Conservation (phyloP, 148 eudicot species). For the Silene latifolia region DNA sequence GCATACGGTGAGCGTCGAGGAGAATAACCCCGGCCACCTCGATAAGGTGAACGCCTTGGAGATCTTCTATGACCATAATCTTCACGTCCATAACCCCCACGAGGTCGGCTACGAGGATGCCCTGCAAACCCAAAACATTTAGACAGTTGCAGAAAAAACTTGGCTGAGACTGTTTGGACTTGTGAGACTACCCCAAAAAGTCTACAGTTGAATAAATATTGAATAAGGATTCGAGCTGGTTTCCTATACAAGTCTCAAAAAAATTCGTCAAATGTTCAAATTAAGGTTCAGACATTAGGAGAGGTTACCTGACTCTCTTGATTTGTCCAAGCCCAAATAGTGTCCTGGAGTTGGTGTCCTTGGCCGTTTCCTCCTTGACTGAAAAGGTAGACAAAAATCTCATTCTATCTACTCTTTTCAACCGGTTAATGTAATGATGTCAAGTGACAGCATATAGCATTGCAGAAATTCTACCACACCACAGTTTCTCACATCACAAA, state of each 20-base stretch:
- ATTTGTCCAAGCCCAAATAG: conserved; percentile 82
- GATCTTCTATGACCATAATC: conserved; percentile 80
- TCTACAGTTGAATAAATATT: neutral
- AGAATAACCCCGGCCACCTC: conserved; percentile 76
- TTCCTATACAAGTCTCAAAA: neutral
- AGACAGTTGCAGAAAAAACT: neutral
- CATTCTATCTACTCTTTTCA: conserved; percentile 2
- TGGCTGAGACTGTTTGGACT: neutral
- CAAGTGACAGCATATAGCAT: neutral
- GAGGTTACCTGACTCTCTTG: conserved; percentile 47
- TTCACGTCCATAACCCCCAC: conserved; percentile 72
- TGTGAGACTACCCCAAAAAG: neutral
- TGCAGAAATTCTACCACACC: neutral
- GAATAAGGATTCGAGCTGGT: neutral
- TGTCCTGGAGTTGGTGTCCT: conserved; percentile 99
- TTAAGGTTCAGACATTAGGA: neutral
- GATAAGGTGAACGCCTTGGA: conserved; percentile 82
- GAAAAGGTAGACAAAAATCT: conserved; percentile 32
- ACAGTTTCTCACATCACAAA: neutral
- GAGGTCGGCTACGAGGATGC: conserved; percentile 49
- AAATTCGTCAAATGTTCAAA: neutral
- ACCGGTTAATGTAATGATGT: neutral
- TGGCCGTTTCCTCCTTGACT: conserved; percentile 96
- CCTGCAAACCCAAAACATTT: conserved; percentile 33
- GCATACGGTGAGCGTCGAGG: conserved; percentile 73